phyloP scores from a whole-genome alignment of 306 rosid species.

The Ochetophila trinervis region DNA sequence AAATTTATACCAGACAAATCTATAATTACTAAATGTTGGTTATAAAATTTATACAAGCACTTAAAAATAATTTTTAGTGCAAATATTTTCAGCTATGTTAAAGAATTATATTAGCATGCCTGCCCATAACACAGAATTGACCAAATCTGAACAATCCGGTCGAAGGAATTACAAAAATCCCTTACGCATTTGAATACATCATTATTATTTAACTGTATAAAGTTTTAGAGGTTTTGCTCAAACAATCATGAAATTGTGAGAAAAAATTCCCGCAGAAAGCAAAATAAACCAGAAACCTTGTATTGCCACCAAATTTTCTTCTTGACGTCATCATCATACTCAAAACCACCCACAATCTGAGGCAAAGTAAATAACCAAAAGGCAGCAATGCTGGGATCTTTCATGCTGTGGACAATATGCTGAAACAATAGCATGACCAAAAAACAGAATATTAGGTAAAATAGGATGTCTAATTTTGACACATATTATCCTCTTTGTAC shows the following conservation, averaged over 20 bases:
- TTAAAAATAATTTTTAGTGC: background rate
- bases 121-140: background rate
- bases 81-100: background rate
- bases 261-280: constrained; percentile 3
- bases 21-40: background rate
- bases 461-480: background rate
- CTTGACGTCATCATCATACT: constrained; percentile 80
- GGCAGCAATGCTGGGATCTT: constrained; percentile 93
- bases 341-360: constrained; percentile 76
- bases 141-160: background rate
- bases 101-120: background rate
- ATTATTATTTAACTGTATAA: background rate
- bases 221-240: constrained; percentile 15
- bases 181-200: background rate
- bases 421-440: constrained; percentile 33
- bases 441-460: constrained; percentile 26
- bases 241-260: background rate
- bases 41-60: background rate
- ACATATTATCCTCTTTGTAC: too few relatives aligned
- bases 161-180: background rate
- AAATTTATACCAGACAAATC: background rate
- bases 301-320: constrained; percentile 88
- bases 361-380: constrained; percentile 93
- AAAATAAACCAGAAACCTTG: constrained; percentile 50
- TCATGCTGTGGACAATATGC: constrained; percentile 92